These are phyloP conservation scores for Cinnamomum micranthum DNA, from an alignment of 164 flowering plant species.

Conservation along the genomic window DNA sequence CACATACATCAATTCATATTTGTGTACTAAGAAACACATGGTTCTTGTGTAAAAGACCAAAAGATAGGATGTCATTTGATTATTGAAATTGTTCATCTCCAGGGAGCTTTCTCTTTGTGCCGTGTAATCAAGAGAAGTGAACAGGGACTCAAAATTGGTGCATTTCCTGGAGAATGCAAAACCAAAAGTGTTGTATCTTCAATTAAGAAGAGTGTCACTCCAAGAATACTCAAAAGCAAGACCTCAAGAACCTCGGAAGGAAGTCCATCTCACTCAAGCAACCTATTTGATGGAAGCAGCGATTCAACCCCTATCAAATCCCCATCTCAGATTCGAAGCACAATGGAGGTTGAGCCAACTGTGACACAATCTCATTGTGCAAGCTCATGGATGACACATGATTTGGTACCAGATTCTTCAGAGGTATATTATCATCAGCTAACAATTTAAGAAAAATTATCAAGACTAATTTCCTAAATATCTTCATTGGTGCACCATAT, in stretches of 20 bases:
- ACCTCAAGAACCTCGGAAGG: conserved; percentile 25
- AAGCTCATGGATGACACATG: conserved; percentile 45
- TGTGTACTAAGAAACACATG: too few relatives aligned
- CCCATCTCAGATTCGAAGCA: conserved; percentile 29
- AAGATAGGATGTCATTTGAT: not conserved
- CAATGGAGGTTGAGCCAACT: conserved; percentile 25
- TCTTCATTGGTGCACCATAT: too few relatives aligned
- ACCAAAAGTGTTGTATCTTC: conserved; percentile 39
- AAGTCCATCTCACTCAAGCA: conserved; percentile 28
- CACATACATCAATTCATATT: not conserved
- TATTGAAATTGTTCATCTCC: not conserved
- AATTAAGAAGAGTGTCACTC: conserved; percentile 23
- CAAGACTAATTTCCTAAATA: too few relatives aligned
- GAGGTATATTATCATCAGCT: conserved; percentile 2
- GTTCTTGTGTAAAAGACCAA: too few relatives aligned
- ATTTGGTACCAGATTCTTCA: conserved; percentile 62
- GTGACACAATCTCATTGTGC: conserved; percentile 21
- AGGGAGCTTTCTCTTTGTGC: conserved; percentile 87
- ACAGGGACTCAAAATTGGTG: conserved; percentile 25
- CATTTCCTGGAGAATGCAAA: conserved; percentile 33
- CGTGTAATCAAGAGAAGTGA: conserved; percentile 70
- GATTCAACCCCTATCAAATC: conserved; percentile 50
- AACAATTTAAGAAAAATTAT: not conserved
- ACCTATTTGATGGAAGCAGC: conserved; percentile 30
- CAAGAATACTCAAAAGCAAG: conserved; percentile 27